Percentiles rank a stretch among this genome's conserved stretches.
These are phyloP conservation scores for Erythrophleum fordii DNA, from an alignment of 306 rosid species.

Conservation along the genomic window DNA sequence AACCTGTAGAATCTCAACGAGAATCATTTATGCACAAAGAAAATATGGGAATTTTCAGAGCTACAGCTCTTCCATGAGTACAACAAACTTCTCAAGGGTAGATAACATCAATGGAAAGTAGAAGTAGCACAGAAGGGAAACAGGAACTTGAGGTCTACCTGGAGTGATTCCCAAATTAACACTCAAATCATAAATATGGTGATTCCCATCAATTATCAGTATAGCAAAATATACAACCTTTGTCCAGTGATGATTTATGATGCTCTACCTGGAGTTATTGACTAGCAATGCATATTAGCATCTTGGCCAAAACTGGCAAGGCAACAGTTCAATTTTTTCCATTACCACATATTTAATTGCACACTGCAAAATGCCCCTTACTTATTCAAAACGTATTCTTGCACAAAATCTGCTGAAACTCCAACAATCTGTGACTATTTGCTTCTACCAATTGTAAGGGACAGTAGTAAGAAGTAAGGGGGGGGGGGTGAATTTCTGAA, in stretches of 20 bases:
- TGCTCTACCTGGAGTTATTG: not conserved
- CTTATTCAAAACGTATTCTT: not conserved
- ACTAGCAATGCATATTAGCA: not conserved
- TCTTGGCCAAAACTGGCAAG: not conserved
- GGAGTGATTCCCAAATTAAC: not conserved
- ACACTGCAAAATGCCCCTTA: not conserved
- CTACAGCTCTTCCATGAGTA: not conserved
- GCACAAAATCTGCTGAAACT: not conserved
- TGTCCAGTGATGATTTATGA: not conserved
- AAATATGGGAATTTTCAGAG: not conserved
- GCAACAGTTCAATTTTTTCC: not conserved
- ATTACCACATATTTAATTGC: not conserved
- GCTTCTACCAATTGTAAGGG: not conserved
- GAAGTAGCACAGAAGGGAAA: not conserved
- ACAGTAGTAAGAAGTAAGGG: too few species aligned
- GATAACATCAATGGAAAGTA: not conserved
- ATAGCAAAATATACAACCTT: not conserved
- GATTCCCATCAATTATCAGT: not conserved
- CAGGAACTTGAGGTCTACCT: not conserved
- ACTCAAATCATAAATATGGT: not conserved
- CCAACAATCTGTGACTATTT: not conserved
- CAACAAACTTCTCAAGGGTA: not conserved
- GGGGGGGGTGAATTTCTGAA: too few species aligned
- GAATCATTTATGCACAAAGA: not conserved
- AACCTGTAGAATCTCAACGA: constrained; percentile 49